phyloP scores from a whole-genome alignment of 1,284 basidiomycete species.

The Leccinum subfulvum region DNA sequence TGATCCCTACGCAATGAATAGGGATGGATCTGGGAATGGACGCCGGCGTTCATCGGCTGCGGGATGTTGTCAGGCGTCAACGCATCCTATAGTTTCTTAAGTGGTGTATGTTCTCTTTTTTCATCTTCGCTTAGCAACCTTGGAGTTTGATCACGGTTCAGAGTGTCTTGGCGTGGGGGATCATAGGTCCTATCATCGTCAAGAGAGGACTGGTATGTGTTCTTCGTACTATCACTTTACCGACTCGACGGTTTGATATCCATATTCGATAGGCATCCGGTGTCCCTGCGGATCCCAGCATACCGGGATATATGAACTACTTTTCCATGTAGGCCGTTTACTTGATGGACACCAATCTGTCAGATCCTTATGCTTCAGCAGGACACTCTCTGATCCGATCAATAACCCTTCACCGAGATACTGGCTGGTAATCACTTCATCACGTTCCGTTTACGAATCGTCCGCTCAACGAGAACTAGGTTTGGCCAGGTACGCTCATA shows the following conservation, averaged over 20 bases:
- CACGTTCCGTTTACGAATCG: background rate
- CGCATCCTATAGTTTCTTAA: constrained; percentile 60
- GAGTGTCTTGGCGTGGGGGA: constrained; percentile 65
- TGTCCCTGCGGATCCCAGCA: background rate
- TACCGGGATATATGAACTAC: constrained; percentile 4
- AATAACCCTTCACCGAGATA: constrained; percentile 2
- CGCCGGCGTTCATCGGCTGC: constrained; percentile 68
- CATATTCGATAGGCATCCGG: background rate
- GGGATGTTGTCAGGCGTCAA: constrained; percentile 69
- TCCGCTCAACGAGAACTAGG: constrained; percentile 10
- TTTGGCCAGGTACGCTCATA: constrained; percentile 66
- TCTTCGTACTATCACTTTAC: background rate
- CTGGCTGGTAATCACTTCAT: background rate
- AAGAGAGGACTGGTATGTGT: constrained; percentile 39
- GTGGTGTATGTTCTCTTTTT: constrained; percentile 32
- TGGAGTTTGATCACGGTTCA: constrained; percentile 33
- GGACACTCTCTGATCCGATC: constrained; percentile 1
- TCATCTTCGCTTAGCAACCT: background rate
- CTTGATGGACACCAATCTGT: background rate
- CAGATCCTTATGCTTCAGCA: background rate
- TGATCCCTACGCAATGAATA: constrained; percentile 35
- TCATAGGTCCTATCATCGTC: constrained; percentile 61
- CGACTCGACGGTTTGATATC: background rate
- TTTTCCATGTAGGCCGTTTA: background rate
- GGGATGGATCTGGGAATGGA: constrained; percentile 25